These are phyloP conservation scores for Nemania abortiva DNA, from an alignment of 2,329 filamentous ascomycete genomes.

Conservation along the genomic window DNA sequence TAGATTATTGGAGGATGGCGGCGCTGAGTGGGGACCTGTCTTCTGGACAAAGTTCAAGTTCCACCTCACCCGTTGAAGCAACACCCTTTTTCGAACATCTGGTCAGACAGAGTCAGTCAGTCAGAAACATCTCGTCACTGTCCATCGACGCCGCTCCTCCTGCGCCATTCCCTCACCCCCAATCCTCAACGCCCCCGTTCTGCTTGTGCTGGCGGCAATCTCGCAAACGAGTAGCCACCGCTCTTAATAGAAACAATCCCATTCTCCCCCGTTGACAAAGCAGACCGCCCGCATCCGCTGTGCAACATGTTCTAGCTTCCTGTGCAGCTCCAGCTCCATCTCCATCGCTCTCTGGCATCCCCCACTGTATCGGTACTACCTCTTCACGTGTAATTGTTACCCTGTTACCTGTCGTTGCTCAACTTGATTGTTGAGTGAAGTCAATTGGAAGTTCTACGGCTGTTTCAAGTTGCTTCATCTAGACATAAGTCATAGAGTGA, in stretches of 20 bases:
- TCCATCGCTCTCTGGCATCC: slow-evolving; percentile 39
- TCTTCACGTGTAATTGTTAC: slow-evolving; percentile 46
- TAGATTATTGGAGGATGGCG: slow-evolving; percentile 18
- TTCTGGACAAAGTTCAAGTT: slow-evolving; percentile 23
- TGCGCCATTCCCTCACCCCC: not conserved
- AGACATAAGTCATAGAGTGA: slow-evolving; percentile 35
- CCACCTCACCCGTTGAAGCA: slow-evolving; percentile 30
- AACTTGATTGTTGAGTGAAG: slow-evolving; percentile 42
- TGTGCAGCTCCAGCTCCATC: slow-evolving; percentile 35
- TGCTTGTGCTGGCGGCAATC: slow-evolving; percentile 17
- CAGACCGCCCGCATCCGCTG: slow-evolving; percentile 33
- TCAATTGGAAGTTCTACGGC: slow-evolving; percentile 37
- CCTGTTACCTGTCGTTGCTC: slow-evolving; percentile 39
- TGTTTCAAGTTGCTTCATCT: slow-evolving; percentile 34
- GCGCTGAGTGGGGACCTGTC: slow-evolving; percentile 20
- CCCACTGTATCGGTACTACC: slow-evolving; percentile 46
- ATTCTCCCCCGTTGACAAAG: slow-evolving; percentile 20
- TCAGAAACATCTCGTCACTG: slow-evolving; percentile 21
- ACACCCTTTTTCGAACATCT: slow-evolving; percentile 31
- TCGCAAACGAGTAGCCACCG: slow-evolving; percentile 5
- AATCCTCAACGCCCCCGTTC: not conserved
- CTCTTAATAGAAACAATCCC: slow-evolving; percentile 8
- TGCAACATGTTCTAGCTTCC: slow-evolving; percentile 49
- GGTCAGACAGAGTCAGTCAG: slow-evolving; percentile 28
- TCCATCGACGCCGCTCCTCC: slow-evolving; percentile 27